These are phyloP conservation scores for Colletotrichum tabaci DNA, from an alignment of 2,329 filamentous ascomycete genomes.

Conservation along the genomic window DNA sequence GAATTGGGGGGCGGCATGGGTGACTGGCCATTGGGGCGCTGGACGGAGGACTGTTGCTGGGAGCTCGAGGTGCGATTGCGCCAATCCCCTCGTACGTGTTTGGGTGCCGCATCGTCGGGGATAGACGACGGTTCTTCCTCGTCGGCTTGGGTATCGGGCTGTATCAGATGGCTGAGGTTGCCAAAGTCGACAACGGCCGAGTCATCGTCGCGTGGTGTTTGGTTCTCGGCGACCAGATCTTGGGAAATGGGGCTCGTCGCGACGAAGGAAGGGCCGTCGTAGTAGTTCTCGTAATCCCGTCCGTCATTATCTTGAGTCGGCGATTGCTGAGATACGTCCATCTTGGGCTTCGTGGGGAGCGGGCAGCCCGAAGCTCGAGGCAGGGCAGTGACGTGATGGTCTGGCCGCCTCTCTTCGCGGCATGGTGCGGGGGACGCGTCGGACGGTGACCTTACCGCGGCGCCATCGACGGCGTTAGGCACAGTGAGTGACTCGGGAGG, in stretches of 20 bases:
- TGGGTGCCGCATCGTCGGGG: conserved; percentile 51
- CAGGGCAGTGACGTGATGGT: conserved; percentile 36
- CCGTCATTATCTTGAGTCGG: conserved; percentile 71
- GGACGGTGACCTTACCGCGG: conserved; percentile 17
- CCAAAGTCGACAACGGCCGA: conserved; percentile 66
- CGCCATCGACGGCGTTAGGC: conserved; percentile 9
- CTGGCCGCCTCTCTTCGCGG: conserved; percentile 7
- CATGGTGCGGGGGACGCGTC: conserved; percentile 22
- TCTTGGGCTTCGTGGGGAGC: conserved; percentile 49
- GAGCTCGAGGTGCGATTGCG: conserved; percentile 53
- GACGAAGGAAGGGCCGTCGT: conserved; percentile 46
- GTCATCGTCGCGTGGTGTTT: conserved; percentile 62
- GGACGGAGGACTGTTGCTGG: conserved; percentile 49
- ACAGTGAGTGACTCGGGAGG: background rate
- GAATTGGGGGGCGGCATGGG: conserved; percentile 49
- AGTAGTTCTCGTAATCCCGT: conserved; percentile 64
- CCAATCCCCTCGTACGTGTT: conserved; percentile 58
- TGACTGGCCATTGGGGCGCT: conserved; percentile 44
- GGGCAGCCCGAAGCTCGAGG: conserved; percentile 33
- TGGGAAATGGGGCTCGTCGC: conserved; percentile 42
- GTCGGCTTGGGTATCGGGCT: conserved; percentile 58
- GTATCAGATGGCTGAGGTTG: conserved; percentile 53
- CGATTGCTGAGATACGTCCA: conserved; percentile 66
- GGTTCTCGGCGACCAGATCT: conserved; percentile 45
- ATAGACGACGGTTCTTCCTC: conserved; percentile 56